A percentile compares a stretch with the other conserved stretches of the same genome.
phyloP scores from a whole-genome alignment of 805 yeast species.

The Metschnikowia dekortorum region DNA sequence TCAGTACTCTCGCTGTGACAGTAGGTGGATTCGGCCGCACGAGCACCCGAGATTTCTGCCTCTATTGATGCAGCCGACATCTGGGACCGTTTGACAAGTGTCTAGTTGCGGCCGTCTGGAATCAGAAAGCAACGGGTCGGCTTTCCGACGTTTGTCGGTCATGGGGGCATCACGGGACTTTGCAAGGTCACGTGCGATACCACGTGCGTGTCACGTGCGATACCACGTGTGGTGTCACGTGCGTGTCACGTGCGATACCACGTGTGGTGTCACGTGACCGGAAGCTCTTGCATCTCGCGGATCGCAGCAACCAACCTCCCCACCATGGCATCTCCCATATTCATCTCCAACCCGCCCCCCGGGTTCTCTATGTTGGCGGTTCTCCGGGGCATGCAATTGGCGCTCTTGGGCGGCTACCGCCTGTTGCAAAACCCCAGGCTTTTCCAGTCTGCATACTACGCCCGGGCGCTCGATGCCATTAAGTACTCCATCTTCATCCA shows the following conservation, averaged over 20 bases:
- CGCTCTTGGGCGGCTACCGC: constrained; percentile 45
- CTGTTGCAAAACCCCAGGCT: constrained; percentile 40
- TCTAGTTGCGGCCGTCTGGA: too few relatives aligned
- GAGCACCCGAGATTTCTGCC: too few relatives aligned
- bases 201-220: neutral
- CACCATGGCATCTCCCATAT: constrained; percentile 56
- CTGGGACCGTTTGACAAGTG: too few relatives aligned
- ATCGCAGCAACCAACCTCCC: neutral
- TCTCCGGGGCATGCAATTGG: constrained; percentile 51
- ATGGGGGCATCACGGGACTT: too few relatives aligned
- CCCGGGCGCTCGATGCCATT: constrained; percentile 32
- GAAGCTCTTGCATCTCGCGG: neutral
- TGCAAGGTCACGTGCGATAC: too few relatives aligned
- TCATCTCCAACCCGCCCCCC: constrained; percentile 53
- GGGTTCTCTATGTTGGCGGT: constrained; percentile 47
- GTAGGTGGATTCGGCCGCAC: too few relatives aligned
- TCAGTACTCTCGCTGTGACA: too few relatives aligned
- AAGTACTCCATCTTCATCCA: constrained; percentile 36
- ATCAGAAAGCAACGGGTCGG: too few relatives aligned
- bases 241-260: neutral
- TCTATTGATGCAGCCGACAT: too few relatives aligned
- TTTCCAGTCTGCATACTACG: constrained; percentile 28
- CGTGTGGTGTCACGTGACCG: neutral
- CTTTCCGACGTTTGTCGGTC: too few relatives aligned
- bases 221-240: neutral